phyloP scores from a whole-genome alignment of 2,329 filamentous ascomycete species.

The Thermomyces lanuginosus region DNA sequence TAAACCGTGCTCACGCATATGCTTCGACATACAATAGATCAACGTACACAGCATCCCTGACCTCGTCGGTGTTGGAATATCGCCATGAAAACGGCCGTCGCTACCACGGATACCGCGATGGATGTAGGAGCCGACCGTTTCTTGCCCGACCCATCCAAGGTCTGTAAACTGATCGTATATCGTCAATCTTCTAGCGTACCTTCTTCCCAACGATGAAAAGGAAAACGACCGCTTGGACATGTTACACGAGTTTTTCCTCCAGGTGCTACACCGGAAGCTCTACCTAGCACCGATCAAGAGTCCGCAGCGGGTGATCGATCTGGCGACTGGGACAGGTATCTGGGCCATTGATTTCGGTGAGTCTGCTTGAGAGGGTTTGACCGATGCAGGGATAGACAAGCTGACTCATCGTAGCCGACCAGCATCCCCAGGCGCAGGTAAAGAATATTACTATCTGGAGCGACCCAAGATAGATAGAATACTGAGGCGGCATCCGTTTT shows the following conservation, averaged over 20 bases:
- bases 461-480: not conserved
- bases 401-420: not conserved
- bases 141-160: not conserved
- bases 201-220: slow-evolving; percentile 6
- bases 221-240: slow-evolving; percentile 7
- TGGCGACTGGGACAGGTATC: slow-evolving; percentile 7
- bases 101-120: slow-evolving; percentile 3
- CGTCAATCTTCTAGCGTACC: not conserved
- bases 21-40: too few species aligned
- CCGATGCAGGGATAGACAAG: not conserved
- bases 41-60: slow-evolving; percentile 29
- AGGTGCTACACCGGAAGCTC: slow-evolving; percentile 4
- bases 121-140: slow-evolving; percentile 12
- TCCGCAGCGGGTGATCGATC: slow-evolving; percentile 5
- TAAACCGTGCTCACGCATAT: too few species aligned
- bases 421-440: slow-evolving; percentile 1
- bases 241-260: slow-evolving; percentile 6
- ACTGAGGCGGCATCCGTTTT: too few species aligned
- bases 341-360: slow-evolving; percentile 7
- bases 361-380: not conserved
- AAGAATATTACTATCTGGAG: not conserved
- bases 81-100: slow-evolving; percentile 2
- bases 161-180: not conserved
- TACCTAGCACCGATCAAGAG: slow-evolving; percentile 6
- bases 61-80: slow-evolving; percentile 7